A percentile compares a stretch with the other conserved stretches of the same genome.
Conservation (phyloP, 106 monocot species). For the Dioscorea alata region DNA sequence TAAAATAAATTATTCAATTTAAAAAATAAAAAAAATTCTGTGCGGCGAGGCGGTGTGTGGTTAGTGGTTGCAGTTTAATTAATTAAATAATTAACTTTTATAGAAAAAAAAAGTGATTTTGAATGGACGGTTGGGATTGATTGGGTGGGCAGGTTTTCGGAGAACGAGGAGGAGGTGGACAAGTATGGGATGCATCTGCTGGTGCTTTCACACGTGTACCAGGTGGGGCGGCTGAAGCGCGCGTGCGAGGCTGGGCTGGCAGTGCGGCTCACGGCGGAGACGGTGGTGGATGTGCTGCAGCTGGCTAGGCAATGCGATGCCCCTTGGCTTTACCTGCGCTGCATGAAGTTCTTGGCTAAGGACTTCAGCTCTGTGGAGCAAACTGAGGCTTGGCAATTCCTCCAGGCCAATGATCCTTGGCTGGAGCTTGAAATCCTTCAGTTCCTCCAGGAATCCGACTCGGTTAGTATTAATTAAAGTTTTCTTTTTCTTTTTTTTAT, state of each 20-base stretch:
- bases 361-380: slow-evolving; percentile 44
- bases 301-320: slow-evolving; percentile 49
- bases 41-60: no score
- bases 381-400: slow-evolving; percentile 62
- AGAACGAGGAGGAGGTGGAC: slow-evolving; percentile 21
- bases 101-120: not conserved
- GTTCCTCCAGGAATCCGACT: slow-evolving; percentile 42
- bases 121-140: slow-evolving; percentile 19
- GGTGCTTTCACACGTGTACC: slow-evolving; percentile 49
- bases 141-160: slow-evolving; percentile 4
- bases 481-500: no score
- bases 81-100: no score
- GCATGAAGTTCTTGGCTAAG: slow-evolving; percentile 42
- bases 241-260: slow-evolving; percentile 28
- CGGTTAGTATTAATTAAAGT: slow-evolving; percentile 20
- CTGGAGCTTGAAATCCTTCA: slow-evolving; percentile 69
- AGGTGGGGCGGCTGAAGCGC: slow-evolving; percentile 36
- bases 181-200: slow-evolving; percentile 38
- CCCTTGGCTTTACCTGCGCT: slow-evolving; percentile 44
- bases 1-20: no score
- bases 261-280: slow-evolving; percentile 18
- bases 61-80: no score
- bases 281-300: slow-evolving; percentile 32
- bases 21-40: no score
- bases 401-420: slow-evolving; percentile 46